Evolutionary conservation across 108 stramenopile species (phyloP), one percentile per base, ranked within the genome.

Genomic region (Nitzschia palea): DNA sequence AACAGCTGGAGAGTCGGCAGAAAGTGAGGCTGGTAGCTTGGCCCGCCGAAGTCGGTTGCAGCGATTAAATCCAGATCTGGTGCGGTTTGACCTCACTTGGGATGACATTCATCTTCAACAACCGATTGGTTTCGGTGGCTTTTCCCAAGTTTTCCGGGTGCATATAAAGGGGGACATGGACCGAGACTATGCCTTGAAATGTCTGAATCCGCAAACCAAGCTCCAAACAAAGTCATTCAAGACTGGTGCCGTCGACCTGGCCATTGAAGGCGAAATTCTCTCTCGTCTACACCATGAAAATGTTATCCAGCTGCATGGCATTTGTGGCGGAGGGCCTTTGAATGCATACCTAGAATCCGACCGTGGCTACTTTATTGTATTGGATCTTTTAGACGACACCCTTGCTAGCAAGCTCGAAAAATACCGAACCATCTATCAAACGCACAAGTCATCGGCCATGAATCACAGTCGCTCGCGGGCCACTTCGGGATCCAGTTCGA

Each of bases 361-460:
- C n/a, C 65, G 44, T 20, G 79, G 79, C 0, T 86, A 81, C 62
- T 89, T 86, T 64, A 47, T 89, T 2, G 77, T 89, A 12, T 52
- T 89, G 45, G 88, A 89, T 66, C 69, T 74, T 5, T 69, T 89
- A 2, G 32, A 45, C 31, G 79, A 78, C 17, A 89, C 80, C 4
- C 71, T 89, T 0, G 53, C 23, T 15, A 37, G 65, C n/a, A 70
- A 80, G 27, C 74, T 93, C 20, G 76, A 73, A 33, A 33, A 44
- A 45, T 76, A 44, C 9, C 45, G 78, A 33, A 26, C 67, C 40
- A 66, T 36, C 36, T 35, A 28, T 3, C 52, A 54, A 37, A 55
- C 14, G 30, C 43, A 32, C 27, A 22, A 44, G 25, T 22, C 27
- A n/a, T 53, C 29, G 23, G 8, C 4, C 27, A 34, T 59, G 43